Evolutionary conservation across 768 basidiomycete species (phyloP), one percentile per base, ranked within the genome.

Genomic region (Clitopilus passeckerianus): DNA sequence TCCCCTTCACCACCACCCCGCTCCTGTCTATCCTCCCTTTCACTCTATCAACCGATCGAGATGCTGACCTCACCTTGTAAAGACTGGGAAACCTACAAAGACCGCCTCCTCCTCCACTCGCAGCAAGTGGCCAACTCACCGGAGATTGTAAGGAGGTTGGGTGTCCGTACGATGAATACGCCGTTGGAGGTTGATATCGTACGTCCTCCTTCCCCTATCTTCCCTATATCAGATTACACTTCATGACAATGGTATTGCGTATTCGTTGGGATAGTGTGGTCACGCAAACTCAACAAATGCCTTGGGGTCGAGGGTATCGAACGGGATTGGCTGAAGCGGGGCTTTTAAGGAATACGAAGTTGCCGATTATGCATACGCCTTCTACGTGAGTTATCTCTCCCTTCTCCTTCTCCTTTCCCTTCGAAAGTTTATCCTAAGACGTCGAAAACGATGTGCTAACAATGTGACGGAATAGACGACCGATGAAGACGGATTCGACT

Each of bases 61-160:
- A n/a, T n/a, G n/a, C n/a, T n/a, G n/a, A n/a, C n/a, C n/a, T n/a
- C n/a, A n/a, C n/a, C n/a, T 10, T 37, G 12, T 27, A 16, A 57
- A 80, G 77, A 80, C 56, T 81, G 80, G 80, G 64, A 66, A 0
- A 68, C 71, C 30, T 81, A 81, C 67, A 78, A 79, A 59, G 75
- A 80, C 61, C 68, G 79, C 0, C 74, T 81, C 0, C 70, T 81
- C 15, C 73, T 81, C 6, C 77, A 78, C 15, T 80, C 79, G 1
- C 80, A 81, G 57, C 80, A 81, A 64, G 79, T 81, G 3, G 79
- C 79, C 57, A 81, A 81, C 63, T 75, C 80, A 0, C 79, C 80
- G 1, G 80, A 81, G 64, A 70, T 81, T 54, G 79, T 81, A 58
- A 69, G 80, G 10, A 70, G 80, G 1, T 71, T 81, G 14, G 80